Evolutionary conservation across 768 basidiomycete species (phyloP).

Genomic region (Boletellus sp.): DNA sequence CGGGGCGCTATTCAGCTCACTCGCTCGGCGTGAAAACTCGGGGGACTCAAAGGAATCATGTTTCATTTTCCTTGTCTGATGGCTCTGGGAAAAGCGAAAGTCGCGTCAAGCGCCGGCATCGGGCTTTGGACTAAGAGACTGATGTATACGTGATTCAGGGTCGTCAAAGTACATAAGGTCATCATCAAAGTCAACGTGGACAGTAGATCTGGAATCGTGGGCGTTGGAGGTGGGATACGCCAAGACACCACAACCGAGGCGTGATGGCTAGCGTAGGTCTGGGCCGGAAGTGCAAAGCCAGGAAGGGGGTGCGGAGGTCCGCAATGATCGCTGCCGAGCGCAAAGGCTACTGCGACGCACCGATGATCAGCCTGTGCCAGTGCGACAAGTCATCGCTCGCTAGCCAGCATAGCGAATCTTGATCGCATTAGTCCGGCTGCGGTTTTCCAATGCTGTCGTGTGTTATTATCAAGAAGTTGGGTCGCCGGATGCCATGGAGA

Average conservation of each 20-base stretch:
- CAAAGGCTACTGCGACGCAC: constrained; percentile 19
- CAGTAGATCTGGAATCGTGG: constrained; percentile 14
- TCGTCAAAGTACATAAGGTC: too few species aligned
- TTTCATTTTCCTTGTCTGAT: neutral
- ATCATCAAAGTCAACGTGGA: constrained; percentile 24
- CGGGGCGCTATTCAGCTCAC: too few species aligned
- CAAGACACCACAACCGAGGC: constrained; percentile 14
- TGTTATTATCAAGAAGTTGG: neutral
- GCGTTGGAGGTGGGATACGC: constrained; percentile 9
- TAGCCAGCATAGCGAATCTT: constrained; percentile 78
- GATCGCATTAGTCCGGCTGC: constrained; percentile 62
- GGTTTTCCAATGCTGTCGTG: constrained; percentile 59
- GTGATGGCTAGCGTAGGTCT: constrained; percentile 13
- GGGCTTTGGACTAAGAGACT: neutral
- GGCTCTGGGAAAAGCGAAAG: neutral
- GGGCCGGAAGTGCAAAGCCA: constrained; percentile 18
- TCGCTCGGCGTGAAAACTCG: too few species aligned
- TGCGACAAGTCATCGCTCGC: constrained; percentile 17
- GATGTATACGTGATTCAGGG: constrained; percentile 8
- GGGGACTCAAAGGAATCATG: too few species aligned
- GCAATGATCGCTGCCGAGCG: constrained; percentile 22
- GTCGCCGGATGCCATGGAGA: neutral
- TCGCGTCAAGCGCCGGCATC: constrained; percentile 2
- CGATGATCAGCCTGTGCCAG: constrained; percentile 13
- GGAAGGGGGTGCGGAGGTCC: constrained; percentile 18